These are phyloP conservation scores for Boletus mariae DNA, from an alignment of 1,284 basidiomycete species.

Conservation along the genomic window DNA sequence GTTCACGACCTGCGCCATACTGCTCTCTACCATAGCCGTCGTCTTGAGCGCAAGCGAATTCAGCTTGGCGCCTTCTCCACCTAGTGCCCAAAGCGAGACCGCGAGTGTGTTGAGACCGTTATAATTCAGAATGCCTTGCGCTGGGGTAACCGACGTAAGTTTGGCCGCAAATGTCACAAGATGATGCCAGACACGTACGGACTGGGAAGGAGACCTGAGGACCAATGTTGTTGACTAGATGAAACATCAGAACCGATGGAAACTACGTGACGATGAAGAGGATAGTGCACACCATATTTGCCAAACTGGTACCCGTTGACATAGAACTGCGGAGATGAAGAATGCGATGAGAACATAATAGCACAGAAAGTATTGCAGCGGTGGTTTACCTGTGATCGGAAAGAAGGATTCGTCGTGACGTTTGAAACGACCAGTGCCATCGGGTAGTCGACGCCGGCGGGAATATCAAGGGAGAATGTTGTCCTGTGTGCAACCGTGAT, in stretches of 20 bases:
- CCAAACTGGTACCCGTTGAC: constrained; percentile 31
- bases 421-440: constrained; percentile 39
- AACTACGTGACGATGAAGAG: not conserved
- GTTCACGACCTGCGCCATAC: constrained; percentile 38
- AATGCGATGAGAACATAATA: not conserved
- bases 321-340: constrained; percentile 17
- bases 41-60: constrained; percentile 37
- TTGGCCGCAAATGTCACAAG: not conserved
- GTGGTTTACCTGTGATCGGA: constrained; percentile 33
- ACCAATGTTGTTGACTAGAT: constrained; percentile 25
- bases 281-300: constrained; percentile 22
- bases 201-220: constrained; percentile 27
- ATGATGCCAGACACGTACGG: constrained; percentile 15
- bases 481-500: constrained; percentile 32
- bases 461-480: constrained; percentile 42
- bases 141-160: constrained; percentile 25
- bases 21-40: constrained; percentile 39
- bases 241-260: not conserved
- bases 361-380: too few relatives aligned
- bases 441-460: constrained; percentile 47
- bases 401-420: constrained; percentile 38
- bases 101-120: constrained; percentile 47
- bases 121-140: constrained; percentile 50
- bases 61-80: constrained; percentile 38
- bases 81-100: constrained; percentile 45